Evolutionary conservation across 768 basidiomycete species (phyloP).

Genomic region (Stropharia rugosoannulata): DNA sequence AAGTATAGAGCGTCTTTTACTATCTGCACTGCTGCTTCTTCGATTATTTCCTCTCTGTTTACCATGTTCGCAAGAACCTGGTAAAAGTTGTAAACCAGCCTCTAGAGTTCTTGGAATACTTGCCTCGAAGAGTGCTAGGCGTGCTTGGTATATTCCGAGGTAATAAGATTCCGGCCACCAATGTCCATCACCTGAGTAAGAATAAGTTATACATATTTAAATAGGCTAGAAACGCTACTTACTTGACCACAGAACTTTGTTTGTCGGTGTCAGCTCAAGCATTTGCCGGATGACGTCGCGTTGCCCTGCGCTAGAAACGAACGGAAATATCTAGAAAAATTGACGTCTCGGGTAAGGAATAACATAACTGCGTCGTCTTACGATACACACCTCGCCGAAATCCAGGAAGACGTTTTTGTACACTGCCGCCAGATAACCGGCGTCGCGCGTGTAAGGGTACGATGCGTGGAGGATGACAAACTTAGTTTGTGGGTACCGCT

Average conservation of each 20-base stretch:
- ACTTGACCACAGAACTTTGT: slow-evolving; percentile 85
- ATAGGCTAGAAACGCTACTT: slow-evolving; percentile 19
- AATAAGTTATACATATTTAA: background rate
- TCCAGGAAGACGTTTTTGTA: slow-evolving; percentile 78
- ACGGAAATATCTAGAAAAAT: slow-evolving; percentile 56
- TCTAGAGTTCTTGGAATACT: slow-evolving; percentile 1
- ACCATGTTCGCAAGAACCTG: slow-evolving; percentile 62
- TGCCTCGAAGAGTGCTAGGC: slow-evolving; percentile 61
- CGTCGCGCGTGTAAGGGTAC: slow-evolving; percentile 80
- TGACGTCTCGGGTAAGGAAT: background rate
- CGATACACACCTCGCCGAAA: slow-evolving; percentile 61
- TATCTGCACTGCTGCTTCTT: slow-evolving; percentile 52
- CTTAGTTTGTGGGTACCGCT: slow-evolving; percentile 54
- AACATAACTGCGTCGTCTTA: background rate
- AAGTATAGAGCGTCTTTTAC: slow-evolving; percentile 61
- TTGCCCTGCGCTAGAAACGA: slow-evolving; percentile 65
- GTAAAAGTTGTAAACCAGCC: background rate
- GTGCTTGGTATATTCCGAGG: slow-evolving; percentile 62
- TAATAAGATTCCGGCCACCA: slow-evolving; percentile 83
- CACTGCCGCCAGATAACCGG: slow-evolving; percentile 71
- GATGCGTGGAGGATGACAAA: slow-evolving; percentile 74
- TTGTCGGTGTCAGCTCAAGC: slow-evolving; percentile 71
- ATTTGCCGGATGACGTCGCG: slow-evolving; percentile 56
- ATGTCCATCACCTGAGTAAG: slow-evolving; percentile 52
- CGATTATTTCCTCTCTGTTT: slow-evolving; percentile 45